phyloP scores from a whole-genome alignment of 202 grass and related monocot genomes.

The Alloteropsis angusta region DNA sequence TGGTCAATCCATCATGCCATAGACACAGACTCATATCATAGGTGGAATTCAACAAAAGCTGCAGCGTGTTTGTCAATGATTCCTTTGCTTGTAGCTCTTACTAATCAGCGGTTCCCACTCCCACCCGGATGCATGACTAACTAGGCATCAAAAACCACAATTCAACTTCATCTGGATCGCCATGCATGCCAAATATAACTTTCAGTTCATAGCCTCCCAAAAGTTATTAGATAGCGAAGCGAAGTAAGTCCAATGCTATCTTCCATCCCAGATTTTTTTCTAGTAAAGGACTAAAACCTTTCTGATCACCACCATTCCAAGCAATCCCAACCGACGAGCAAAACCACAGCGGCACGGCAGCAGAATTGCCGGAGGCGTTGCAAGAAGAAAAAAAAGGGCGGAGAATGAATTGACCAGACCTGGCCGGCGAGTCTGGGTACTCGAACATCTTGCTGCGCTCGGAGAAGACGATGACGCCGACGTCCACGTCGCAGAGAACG shows the following conservation, averaged over 20 bases:
- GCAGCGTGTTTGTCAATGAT: neutral
- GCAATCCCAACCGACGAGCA: neutral
- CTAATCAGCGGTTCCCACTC: too few species aligned
- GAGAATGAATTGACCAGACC: neutral
- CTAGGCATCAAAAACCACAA: neutral
- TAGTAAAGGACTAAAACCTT: too few species aligned
- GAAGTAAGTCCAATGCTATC: too few species aligned
- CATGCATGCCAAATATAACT: neutral
- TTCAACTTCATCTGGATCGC: neutral
- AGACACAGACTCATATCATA: too few species aligned
- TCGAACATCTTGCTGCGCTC: constrained; percentile 14
- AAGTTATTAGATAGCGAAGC: too few species aligned
- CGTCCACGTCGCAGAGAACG: constrained; percentile 37
- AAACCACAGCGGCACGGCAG: neutral
- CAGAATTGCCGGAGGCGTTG: neutral
- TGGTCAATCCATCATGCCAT: neutral
- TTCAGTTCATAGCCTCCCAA: too few species aligned
- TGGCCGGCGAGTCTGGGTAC: constrained; percentile 17
- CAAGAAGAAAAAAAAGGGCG: neutral
- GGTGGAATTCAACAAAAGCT: neutral
- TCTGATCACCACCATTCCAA: neutral
- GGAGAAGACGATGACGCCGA: constrained; percentile 38
- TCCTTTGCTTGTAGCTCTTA: neutral
- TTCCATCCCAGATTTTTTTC: too few species aligned
- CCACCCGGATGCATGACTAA: neutral